phyloP scores from a whole-genome alignment of 2,329 filamentous ascomycete genomes.

The Catunica adiposa region DNA sequence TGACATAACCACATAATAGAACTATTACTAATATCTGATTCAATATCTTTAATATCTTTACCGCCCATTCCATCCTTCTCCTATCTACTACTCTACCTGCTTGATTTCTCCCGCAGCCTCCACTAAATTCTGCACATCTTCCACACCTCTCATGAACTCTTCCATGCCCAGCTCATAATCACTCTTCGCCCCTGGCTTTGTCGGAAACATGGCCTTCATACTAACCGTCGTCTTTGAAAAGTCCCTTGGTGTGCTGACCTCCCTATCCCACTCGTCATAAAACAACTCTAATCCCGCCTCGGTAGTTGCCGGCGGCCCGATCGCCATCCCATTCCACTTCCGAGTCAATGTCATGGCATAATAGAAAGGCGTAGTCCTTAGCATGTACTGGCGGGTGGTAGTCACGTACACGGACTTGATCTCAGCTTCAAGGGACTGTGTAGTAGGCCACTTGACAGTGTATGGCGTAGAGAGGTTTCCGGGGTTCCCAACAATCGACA shows the following conservation, averaged over 20 bases:
- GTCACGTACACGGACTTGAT: not conserved
- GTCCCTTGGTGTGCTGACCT: not conserved
- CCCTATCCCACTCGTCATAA: slow-evolving; percentile 1
- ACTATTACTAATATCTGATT: not conserved
- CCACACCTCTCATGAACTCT: slow-evolving; percentile 1
- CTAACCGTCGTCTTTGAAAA: not conserved
- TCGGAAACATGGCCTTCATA: not conserved
- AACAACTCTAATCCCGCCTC: not conserved
- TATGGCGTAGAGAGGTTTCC: not conserved
- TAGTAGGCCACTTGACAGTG: not conserved
- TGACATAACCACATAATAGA: not conserved
- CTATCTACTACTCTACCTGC: not conserved
- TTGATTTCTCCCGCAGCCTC: not conserved
- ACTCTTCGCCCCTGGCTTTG: not conserved
- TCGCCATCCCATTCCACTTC: not conserved
- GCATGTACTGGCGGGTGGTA: not conserved
- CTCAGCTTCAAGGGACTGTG: not conserved
- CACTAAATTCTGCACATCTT: not conserved
- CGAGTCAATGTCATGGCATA: not conserved
- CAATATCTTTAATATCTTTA: not conserved
- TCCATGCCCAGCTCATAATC: not conserved
- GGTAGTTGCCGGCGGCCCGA: not conserved
- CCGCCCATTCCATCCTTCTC: too few species aligned
- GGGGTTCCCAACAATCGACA: not conserved
- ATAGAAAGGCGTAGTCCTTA: not conserved